A percentile compares a stretch with the other conserved stretches of the same genome.
phyloP scores from a whole-genome alignment of 257 asterid species.

The Salvia miltiorrhiza region DNA sequence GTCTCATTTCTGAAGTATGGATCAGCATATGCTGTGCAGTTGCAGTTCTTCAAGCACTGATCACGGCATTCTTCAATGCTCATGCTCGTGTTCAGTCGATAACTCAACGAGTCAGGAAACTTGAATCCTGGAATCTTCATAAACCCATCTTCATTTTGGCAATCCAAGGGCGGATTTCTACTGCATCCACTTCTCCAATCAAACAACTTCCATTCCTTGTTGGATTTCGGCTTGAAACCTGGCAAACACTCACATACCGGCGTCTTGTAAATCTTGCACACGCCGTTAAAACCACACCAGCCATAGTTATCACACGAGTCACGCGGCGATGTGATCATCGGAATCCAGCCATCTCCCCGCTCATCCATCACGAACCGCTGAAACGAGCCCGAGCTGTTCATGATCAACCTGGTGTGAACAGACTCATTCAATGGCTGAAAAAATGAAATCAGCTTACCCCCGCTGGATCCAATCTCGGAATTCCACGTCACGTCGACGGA shows the following conservation, averaged over 20 bases:
- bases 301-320: conserved; percentile 37
- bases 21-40: conserved; percentile 22
- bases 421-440: not conserved
- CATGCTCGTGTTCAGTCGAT: not conserved
- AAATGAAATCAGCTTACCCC: not conserved
- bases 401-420: not conserved
- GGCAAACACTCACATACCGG: conserved; percentile 32
- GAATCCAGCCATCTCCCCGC: not conserved
- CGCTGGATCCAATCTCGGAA: not conserved
- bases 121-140: not conserved
- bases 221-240: conserved; percentile 35
- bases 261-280: conserved; percentile 27
- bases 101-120: conserved; percentile 8
- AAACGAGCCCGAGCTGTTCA: conserved; percentile 9
- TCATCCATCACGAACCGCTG: conserved; percentile 21
- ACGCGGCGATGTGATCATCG: conserved; percentile 14
- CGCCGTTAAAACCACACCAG: conserved; percentile 34
- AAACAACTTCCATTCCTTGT: conserved; percentile 23
- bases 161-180: not conserved
- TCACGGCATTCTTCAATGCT: conserved; percentile 10
- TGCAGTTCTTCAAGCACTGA: conserved; percentile 22
- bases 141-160: conserved; percentile 19
- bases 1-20: conserved; percentile 2
- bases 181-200: conserved; percentile 37
- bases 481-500: not conserved